A percentile compares a stretch with the other conserved stretches of the same genome.
These are phyloP conservation scores for Neurospora cerealis DNA, from an alignment of 495 filamentous ascomycete species.

Conservation along the genomic window DNA sequence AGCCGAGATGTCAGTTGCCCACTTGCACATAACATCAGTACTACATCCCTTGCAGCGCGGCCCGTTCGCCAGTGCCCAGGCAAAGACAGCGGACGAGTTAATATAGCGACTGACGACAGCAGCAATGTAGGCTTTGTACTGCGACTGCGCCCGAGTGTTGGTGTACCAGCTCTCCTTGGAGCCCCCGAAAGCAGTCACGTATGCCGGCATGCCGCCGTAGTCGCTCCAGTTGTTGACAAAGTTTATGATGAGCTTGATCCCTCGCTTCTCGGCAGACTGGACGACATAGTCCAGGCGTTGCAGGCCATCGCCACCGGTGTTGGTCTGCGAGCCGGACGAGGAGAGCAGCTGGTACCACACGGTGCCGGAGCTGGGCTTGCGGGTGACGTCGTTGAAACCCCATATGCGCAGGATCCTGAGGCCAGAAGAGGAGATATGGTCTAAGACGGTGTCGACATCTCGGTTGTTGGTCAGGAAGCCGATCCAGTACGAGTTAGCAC, in stretches of 20 bases:
- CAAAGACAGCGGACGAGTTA: constrained; percentile 48
- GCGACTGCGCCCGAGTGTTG: constrained; percentile 40
- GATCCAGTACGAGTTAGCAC: constrained; percentile 70
- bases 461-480: constrained; percentile 52
- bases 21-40: constrained; percentile 48
- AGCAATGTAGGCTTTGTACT: constrained; percentile 54
- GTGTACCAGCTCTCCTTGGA: constrained; percentile 43
- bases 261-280: constrained; percentile 40
- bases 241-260: constrained; percentile 44
- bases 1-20: constrained; percentile 47
- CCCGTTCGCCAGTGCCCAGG: constrained; percentile 67
- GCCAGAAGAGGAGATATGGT: constrained; percentile 40
- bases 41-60: constrained; percentile 54
- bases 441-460: constrained; percentile 53
- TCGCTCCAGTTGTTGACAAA: constrained; percentile 52
- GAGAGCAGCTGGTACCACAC: constrained; percentile 53
- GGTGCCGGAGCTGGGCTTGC: constrained; percentile 32
- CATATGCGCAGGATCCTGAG: constrained; percentile 62
- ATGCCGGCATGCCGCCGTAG: constrained; percentile 58
- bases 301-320: constrained; percentile 56
- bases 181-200: constrained; percentile 54
- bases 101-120: constrained; percentile 52
- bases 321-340: constrained; percentile 47
- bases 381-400: constrained; percentile 56
- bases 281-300: constrained; percentile 53